phyloP scores from a whole-genome alignment of 208 protist species.

The Crithidia sp. region DNA sequence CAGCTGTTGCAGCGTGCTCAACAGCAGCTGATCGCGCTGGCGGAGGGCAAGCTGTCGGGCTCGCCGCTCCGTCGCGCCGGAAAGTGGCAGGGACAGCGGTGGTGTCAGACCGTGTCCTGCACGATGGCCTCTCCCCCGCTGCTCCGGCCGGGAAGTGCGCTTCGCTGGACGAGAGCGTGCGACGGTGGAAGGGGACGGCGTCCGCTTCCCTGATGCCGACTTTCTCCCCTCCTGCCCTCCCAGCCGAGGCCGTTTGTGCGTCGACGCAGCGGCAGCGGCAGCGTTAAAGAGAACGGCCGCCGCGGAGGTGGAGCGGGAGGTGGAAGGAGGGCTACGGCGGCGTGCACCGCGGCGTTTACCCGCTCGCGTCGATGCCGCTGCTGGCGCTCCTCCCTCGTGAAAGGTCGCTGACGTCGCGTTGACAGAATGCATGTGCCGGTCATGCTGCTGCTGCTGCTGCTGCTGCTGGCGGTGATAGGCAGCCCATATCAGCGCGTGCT shows the following conservation, averaged over 20 bases:
- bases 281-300: slow-evolving; percentile 20
- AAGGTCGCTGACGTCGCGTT: not conserved
- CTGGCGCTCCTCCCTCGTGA: too few relatives aligned
- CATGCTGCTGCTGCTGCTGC: slow-evolving; percentile 1
- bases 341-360: not conserved
- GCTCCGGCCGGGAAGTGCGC: not conserved
- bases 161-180: not conserved
- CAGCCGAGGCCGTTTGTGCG: slow-evolving; percentile 25
- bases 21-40: not conserved
- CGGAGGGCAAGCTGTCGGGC: not conserved
- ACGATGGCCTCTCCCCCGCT: not conserved
- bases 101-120: not conserved
- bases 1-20: slow-evolving; percentile 15
- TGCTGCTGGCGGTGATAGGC: slow-evolving; percentile 4
- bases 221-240: not conserved
- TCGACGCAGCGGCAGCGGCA: not conserved
- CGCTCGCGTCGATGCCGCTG: not conserved
- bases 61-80: slow-evolving; percentile 8
- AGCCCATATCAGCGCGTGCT: slow-evolving; percentile 34
- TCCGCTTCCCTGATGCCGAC: not conserved
- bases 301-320: not conserved
- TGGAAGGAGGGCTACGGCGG: not conserved
- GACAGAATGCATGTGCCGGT: not conserved
- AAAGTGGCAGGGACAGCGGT: not conserved
- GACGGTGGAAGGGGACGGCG: not conserved